Percentiles rank a stretch among this genome's conserved stretches.
Evolutionary conservation across 352 stramenopile genomes (phyloP).

Genomic region (Pythium dissotocum): DNA sequence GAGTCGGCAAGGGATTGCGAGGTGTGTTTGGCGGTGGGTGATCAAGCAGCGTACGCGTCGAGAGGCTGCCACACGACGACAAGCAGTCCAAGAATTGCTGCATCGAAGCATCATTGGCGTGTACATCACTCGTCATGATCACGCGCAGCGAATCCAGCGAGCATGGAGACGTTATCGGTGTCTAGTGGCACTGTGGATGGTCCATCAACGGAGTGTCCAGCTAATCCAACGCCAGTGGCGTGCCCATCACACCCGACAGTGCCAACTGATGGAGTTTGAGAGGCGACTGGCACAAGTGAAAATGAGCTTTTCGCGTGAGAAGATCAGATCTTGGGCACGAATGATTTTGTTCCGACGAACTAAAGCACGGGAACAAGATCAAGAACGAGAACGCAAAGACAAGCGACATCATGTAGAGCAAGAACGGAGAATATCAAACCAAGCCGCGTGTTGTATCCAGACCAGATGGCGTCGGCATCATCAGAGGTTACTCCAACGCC

Average conservation of each 20-base stretch:
- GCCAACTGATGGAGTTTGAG: not conserved
- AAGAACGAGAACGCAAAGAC: not conserved
- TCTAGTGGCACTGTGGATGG: no score
- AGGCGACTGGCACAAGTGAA: not conserved
- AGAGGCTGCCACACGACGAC: not conserved
- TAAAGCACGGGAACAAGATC: not conserved
- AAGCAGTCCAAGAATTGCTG: not conserved
- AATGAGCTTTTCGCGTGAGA: not conserved
- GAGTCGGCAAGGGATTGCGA: not conserved
- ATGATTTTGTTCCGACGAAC: not conserved
- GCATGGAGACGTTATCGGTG: no score
- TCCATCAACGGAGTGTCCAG: no score
- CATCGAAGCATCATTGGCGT: not conserved
- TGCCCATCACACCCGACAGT: not conserved
- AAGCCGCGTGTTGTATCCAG: not conserved
- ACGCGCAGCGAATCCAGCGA: not conserved
- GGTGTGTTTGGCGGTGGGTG: not conserved
- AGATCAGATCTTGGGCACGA: not conserved
- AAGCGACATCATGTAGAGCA: no score
- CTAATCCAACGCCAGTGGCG: not conserved
- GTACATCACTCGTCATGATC: not conserved
- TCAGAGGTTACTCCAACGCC: not conserved
- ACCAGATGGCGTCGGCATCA: conserved; percentile 1
- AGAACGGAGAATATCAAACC: not conserved
- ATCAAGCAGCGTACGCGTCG: not conserved